Base-by-base conservation (phyloP, 1,139 yeast species). In the Suhomyces kunorum region DNA sequence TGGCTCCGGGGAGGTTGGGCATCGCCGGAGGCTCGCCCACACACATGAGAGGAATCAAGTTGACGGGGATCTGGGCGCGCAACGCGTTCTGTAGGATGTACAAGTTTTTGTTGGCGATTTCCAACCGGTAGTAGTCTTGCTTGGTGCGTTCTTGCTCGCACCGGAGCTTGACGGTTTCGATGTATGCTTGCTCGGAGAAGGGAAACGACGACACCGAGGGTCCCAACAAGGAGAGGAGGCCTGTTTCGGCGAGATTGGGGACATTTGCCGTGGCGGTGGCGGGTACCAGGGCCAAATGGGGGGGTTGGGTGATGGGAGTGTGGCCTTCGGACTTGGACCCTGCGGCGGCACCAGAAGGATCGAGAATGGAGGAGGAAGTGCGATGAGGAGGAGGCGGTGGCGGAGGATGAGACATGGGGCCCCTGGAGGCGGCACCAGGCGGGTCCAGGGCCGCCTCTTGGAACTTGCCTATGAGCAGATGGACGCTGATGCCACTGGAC, bases 121-220 rank as follows among this genome's bases (percentile, higher is more conserved):
- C 96, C 26, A 83, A 66, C 42, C 76, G 76, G 58, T 85, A 83
- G 53, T 72, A 83, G 50, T 86, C 95, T 59, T 89, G 97, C 50
- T 83, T 83, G 1, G 97, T 86, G 29, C 77, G 73, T 58, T 90
- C 97, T 55, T 86, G 95, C 57, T 87, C 94, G 2, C 80, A 66
- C 43, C 83, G 76, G 22, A 87, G 71, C 30, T 74, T 74, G 31
- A 89, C 64, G 0, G 90, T 80, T 49, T 80, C 83, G 19, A 74
- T 60, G 28, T 83, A 71, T 2, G 94, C 76, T 16, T 73, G 69
- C 45, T 86, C 90, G 2, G 86, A 68, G 55, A 71, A 72, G 1
- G 83, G 82, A 77, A 87, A 83, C 18, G 68, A 58, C 5, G 68
- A 55, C 8, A 75, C 66, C 11, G 76, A 72, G 8, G 81, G 71